Percentiles rank a stretch among this genome's conserved stretches.
Evolutionary conservation across 23 red algal species (phyloP).

Genomic region (Chondrus crispus): DNA sequence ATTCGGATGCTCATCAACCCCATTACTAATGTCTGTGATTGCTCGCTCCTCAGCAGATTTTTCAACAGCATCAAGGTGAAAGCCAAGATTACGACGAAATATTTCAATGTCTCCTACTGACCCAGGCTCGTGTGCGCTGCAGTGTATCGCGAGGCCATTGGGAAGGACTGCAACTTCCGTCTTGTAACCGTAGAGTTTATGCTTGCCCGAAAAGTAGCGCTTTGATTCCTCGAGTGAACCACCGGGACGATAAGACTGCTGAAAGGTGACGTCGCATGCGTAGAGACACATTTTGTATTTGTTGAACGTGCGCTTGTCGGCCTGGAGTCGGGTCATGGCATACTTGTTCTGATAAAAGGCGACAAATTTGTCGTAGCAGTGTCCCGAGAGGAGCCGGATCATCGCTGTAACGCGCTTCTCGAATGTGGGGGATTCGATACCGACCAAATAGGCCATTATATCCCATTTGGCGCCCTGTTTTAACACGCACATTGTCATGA

Average conservation of each 20-base stretch:
- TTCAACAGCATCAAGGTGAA: neutral
- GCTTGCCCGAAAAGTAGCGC: neutral
- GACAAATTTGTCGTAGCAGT: neutral
- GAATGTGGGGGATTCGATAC: neutral
- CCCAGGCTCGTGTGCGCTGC: neutral
- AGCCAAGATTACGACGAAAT: neutral
- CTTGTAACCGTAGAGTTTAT: neutral
- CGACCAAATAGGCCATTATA: neutral
- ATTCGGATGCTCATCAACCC: neutral
- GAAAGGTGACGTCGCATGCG: neutral
- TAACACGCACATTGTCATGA: slow-evolving; percentile 1
- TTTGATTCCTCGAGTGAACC: neutral
- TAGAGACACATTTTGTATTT: neutral
- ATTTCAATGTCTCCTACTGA: neutral
- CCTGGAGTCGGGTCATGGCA: neutral
- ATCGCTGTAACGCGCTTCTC: neutral
- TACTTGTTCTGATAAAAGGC: neutral
- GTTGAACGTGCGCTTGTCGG: neutral
- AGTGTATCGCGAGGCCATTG: neutral
- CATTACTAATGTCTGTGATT: neutral
- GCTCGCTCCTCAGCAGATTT: neutral
- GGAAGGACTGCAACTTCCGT: neutral
- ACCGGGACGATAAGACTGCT: neutral
- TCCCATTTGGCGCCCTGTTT: neutral
- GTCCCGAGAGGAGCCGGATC: neutral